Conservation (phyloP, 176 grass and related monocot genomes). For the Echinochloa phyllopogon region DNA sequence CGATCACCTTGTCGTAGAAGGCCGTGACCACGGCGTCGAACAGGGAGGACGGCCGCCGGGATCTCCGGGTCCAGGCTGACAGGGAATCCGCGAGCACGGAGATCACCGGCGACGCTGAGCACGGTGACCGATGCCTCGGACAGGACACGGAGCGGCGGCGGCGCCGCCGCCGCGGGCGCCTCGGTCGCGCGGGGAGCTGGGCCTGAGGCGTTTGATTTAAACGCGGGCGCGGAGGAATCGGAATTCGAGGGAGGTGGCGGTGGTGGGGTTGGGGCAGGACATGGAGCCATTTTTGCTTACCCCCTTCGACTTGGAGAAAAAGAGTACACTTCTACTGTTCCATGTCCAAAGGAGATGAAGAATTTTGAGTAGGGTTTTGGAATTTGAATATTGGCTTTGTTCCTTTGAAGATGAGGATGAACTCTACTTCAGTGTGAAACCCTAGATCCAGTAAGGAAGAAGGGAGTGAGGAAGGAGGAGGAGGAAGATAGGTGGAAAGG, state of each 20-base stretch:
- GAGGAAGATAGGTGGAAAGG: too few relatives aligned
- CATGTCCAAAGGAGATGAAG: too few relatives aligned
- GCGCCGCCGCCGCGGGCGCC: neutral
- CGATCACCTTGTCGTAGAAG: slow-evolving; percentile 13
- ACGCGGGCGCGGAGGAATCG: slow-evolving; percentile 30
- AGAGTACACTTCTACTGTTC: neutral
- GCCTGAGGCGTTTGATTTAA: slow-evolving; percentile 28
- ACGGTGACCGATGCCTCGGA: slow-evolving; percentile 8
- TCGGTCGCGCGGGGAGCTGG: neutral
- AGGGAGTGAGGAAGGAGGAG: too few relatives aligned
- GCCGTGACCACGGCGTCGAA: slow-evolving; percentile 35
- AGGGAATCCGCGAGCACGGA: slow-evolving; percentile 38
- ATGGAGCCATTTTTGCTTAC: slow-evolving; percentile 39
- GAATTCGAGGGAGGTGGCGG: slow-evolving; percentile 22
- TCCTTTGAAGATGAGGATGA: too few relatives aligned
- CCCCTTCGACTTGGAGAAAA: neutral
- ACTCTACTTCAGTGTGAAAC: too few relatives aligned
- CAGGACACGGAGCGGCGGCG: neutral
- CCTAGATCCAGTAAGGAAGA: too few relatives aligned
- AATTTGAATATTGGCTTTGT: too few relatives aligned
- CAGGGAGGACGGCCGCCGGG: neutral
- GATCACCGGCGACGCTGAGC: slow-evolving; percentile 34
- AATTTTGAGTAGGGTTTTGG: too few relatives aligned
- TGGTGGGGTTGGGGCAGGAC: slow-evolving; percentile 21
- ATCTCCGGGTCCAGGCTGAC: slow-evolving; percentile 33